Conservation (phyloP, 495 filamentous ascomycete species). For the Chaetomium tenue region DNA sequence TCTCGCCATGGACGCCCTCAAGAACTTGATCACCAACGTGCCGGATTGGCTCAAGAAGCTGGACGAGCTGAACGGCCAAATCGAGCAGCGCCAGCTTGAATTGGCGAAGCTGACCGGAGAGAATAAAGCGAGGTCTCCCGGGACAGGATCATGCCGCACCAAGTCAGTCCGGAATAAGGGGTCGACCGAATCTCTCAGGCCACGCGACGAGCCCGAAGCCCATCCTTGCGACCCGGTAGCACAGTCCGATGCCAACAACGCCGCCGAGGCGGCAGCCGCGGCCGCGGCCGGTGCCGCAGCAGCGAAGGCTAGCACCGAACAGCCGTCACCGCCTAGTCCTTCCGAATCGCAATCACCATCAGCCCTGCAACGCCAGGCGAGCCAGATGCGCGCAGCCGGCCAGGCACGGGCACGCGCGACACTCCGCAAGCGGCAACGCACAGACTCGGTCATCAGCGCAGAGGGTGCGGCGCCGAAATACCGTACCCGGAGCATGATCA, state of each 20-base stretch:
- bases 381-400: conserved; percentile 46
- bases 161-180: conserved; percentile 56
- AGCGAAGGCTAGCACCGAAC: conserved; percentile 21
- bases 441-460: conserved; percentile 56
- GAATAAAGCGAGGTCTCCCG: conserved; percentile 27
- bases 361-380: conserved; percentile 49
- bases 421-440: conserved; percentile 56
- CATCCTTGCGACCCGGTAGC: conserved; percentile 33
- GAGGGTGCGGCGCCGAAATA: conserved; percentile 54
- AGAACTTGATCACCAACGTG: conserved; percentile 59
- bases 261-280: conserved; percentile 12
- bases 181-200: conserved; percentile 62
- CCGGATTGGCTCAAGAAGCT: conserved; percentile 67
- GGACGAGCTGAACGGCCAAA: conserved; percentile 66
- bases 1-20: conserved; percentile 61
- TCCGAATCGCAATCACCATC: conserved; percentile 39
- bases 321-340: conserved; percentile 26
- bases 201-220: conserved; percentile 48
- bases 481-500: conserved; percentile 73
- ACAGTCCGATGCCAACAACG: conserved; percentile 17
- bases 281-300: conserved; percentile 22
- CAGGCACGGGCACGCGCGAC: conserved; percentile 46
- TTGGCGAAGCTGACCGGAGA: conserved; percentile 52
- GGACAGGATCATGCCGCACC: conserved; percentile 27
- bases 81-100: conserved; percentile 67